Percentiles rank a stretch among this genome's conserved stretches.
Evolutionary conservation across 768 basidiomycete species (phyloP).

Genomic region (Boletus speciosus): DNA sequence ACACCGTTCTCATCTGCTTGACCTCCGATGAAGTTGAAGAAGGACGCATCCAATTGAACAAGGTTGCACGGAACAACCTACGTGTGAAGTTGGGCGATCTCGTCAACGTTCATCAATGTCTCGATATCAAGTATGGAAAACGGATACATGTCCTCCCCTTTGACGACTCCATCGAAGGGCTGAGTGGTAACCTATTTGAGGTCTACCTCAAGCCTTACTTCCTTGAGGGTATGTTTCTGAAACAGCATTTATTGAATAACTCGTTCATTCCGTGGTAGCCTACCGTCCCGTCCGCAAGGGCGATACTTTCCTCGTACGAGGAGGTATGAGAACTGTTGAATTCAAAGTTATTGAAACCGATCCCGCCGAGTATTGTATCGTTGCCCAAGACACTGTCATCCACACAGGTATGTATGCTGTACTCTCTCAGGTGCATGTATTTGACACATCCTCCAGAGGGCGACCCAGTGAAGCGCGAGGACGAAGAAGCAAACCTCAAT

Average conservation of each 20-base stretch:
- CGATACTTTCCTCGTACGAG: conserved; percentile 98
- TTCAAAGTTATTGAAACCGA: conserved; percentile 99
- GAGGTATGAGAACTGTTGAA: conserved; percentile 97
- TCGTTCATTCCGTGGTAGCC: conserved; percentile 39
- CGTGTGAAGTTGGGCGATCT: conserved; percentile 97
- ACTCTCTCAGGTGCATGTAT: not conserved
- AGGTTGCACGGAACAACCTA: conserved; percentile 98
- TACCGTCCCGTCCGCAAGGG: conserved; percentile 96
- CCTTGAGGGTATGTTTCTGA: conserved; percentile 68
- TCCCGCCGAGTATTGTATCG: conserved; percentile 97
- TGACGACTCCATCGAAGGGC: conserved; percentile 96
- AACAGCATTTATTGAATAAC: not conserved
- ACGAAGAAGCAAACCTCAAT: conserved; percentile 93
- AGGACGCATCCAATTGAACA: conserved; percentile 97
- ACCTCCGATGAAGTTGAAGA: conserved; percentile 97
- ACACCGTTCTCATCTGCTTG: conserved; percentile 96
- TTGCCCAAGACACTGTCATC: conserved; percentile 98
- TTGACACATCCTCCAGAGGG: conserved; percentile 59
- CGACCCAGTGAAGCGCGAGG: conserved; percentile 97
- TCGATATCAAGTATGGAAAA: conserved; percentile 99
- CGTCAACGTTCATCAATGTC: conserved; percentile 92
- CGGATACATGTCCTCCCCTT: conserved; percentile 96
- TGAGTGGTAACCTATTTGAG: conserved; percentile 98
- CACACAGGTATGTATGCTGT: conserved; percentile 58
- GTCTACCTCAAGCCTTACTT: conserved; percentile 99